Percentiles rank a stretch among this genome's conserved stretches.
These are phyloP conservation scores for Colletotrichum sp. DNA, from an alignment of 2,329 filamentous ascomycete genomes.

Conservation along the genomic window DNA sequence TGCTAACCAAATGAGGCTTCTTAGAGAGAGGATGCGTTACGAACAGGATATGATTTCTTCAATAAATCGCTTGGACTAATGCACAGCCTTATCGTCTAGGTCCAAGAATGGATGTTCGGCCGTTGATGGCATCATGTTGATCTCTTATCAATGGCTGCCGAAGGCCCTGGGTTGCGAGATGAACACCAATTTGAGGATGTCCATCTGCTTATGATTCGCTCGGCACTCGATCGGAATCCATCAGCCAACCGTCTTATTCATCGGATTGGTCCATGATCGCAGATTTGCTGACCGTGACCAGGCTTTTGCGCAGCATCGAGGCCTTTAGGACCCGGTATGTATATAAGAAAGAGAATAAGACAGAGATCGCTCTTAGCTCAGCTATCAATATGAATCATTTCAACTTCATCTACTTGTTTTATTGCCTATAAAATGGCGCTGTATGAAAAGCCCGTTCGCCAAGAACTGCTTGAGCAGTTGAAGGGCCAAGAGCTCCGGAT, in stretches of 20 bases:
- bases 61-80: too few species aligned
- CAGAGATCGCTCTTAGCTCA: fast-evolving
- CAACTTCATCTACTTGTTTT: not conserved
- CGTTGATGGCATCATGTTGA: not conserved
- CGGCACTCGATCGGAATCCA: not conserved
- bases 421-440: not conserved
- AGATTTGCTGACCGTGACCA: not conserved
- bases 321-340: not conserved
- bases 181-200: not conserved
- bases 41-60: not conserved
- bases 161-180: not conserved
- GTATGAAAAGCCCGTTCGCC: not conserved
- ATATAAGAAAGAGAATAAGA: not conserved
- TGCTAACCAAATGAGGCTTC: not conserved
- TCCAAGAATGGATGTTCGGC: not conserved
- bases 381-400: not conserved
- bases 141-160: not conserved
- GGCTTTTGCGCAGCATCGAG: not conserved
- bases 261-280: not conserved
- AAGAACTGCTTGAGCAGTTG: not conserved
- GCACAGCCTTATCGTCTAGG: too few species aligned
- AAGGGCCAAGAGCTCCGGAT: not conserved
- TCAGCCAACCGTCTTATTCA: not conserved
- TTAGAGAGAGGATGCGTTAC: not conserved
- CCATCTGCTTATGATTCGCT: not conserved